These are phyloP conservation scores for Populus pruinosa DNA, from an alignment of 345 rosid species.

Conservation along the genomic window DNA sequence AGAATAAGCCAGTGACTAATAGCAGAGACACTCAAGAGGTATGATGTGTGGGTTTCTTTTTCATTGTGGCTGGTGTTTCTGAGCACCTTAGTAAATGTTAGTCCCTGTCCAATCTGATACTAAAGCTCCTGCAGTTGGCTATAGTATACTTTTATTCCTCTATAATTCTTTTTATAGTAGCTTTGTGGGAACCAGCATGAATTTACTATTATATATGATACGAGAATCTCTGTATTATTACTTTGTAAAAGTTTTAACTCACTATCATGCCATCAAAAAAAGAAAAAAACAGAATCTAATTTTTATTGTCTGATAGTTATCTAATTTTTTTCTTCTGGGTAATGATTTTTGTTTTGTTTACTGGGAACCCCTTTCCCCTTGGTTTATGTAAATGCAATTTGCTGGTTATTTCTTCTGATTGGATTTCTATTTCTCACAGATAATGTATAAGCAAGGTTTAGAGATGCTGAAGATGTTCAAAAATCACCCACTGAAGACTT, in stretches of 20 bases:
- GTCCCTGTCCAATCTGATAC: background rate
- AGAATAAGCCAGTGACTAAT: constrained; percentile 92
- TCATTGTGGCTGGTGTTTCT: background rate
- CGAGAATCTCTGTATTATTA: background rate
- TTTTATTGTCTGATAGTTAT: no score
- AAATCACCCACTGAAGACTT: constrained; percentile 51
- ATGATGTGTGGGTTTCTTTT: constrained; percentile 8
- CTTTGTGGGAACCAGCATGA: background rate
- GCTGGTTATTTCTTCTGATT: background rate
- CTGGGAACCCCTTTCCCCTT: background rate
- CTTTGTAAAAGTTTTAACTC: background rate
- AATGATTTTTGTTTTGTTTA: background rate
- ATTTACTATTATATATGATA: background rate
- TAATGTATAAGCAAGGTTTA: constrained; percentile 68
- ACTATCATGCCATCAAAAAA: background rate
- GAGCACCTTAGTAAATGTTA: background rate
- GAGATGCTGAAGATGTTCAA: constrained; percentile 80
- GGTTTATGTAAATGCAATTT: background rate
- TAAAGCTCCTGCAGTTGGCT: background rate
- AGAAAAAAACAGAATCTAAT: no score
- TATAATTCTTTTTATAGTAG: background rate
- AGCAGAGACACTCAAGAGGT: constrained; percentile 99
- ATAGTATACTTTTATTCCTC: background rate
- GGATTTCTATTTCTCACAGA: constrained; percentile 39
- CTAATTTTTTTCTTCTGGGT: background rate